Conservation (phyloP, 495 filamentous ascomycete species). For the Neurospora sp. region DNA sequence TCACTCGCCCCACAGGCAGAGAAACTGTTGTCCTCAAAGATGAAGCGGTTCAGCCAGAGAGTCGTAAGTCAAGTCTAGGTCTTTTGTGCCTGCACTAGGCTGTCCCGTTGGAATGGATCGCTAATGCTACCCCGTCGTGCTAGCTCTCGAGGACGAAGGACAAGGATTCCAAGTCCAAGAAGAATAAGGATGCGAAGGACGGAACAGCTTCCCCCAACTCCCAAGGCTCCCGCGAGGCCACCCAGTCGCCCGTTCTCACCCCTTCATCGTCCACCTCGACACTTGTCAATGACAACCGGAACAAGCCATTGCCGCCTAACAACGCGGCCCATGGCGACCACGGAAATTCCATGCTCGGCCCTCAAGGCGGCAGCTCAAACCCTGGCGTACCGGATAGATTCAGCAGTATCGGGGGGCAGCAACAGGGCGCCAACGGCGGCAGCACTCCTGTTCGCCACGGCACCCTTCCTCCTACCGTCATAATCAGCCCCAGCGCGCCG, state of each 20-base stretch:
- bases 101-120: slow-evolving; percentile 6
- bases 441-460: slow-evolving; percentile 62
- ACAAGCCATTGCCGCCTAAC: slow-evolving; percentile 63
- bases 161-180: slow-evolving; percentile 81
- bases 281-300: slow-evolving; percentile 65
- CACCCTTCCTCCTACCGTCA: slow-evolving; percentile 74
- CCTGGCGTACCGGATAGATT: slow-evolving; percentile 35
- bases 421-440: slow-evolving; percentile 46
- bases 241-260: slow-evolving; percentile 51
- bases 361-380: slow-evolving; percentile 21
- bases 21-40: slow-evolving; percentile 48
- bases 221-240: slow-evolving; percentile 39
- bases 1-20: slow-evolving; percentile 22
- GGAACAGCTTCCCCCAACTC: slow-evolving; percentile 69
- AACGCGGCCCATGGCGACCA: slow-evolving; percentile 49
- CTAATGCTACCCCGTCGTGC: slow-evolving; percentile 22
- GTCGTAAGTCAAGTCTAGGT: slow-evolving; percentile 60
- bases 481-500: slow-evolving; percentile 90
- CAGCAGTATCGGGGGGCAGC: slow-evolving; percentile 22
- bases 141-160: slow-evolving; percentile 95
- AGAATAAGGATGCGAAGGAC: slow-evolving; percentile 79
- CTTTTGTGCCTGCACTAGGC: slow-evolving; percentile 2
- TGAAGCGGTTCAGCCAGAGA: slow-evolving; percentile 97
- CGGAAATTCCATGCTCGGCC: slow-evolving; percentile 31
- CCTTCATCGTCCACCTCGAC: slow-evolving; percentile 81